Conservation (phyloP, 2,329 filamentous ascomycete species). For the Scortechinia acanthostroma region DNA sequence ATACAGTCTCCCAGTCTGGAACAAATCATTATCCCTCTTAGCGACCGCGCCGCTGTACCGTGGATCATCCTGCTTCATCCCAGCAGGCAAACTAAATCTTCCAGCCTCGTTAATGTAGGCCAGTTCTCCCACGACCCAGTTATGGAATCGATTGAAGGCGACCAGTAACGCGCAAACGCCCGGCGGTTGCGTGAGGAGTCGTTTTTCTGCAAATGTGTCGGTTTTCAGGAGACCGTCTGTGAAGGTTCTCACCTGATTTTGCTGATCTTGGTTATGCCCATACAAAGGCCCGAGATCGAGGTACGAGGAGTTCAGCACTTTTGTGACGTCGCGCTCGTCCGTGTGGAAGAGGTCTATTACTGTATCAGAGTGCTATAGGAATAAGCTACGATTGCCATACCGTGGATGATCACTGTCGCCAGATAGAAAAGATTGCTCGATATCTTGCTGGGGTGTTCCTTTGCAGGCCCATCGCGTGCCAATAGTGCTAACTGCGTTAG, state of each 20-base stretch:
- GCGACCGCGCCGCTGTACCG: constrained; percentile 22
- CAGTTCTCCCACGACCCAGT: constrained; percentile 16
- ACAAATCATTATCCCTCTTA: constrained; percentile 27
- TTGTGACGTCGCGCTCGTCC: constrained; percentile 5
- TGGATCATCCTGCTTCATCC: no score
- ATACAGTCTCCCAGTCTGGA: constrained; percentile 23
- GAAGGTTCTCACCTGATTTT: constrained; percentile 21
- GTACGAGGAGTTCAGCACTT: constrained; percentile 30
- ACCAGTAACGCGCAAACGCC: constrained; percentile 21
- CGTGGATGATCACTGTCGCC: constrained; percentile 42
- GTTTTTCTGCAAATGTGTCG: constrained; percentile 21
- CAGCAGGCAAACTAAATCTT: constrained; percentile 15
- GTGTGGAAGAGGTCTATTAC: constrained; percentile 3
- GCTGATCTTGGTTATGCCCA: constrained; percentile 22
- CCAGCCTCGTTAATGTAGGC: constrained; percentile 30
- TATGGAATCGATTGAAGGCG: constrained; percentile 26
- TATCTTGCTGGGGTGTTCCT: constrained; percentile 29
- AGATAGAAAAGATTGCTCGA: constrained; percentile 37
- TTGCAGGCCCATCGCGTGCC: constrained; percentile 11
- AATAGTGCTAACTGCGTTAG: no score
- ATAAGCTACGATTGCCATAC: no score
- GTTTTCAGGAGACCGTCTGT: constrained; percentile 26
- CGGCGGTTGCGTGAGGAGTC: constrained; percentile 20
- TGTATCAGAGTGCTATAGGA: constrained; percentile 22
- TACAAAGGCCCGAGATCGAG: constrained; percentile 35